phyloP scores from a whole-genome alignment of 140 eudicot genomes.

The Flaveria floridana region DNA sequence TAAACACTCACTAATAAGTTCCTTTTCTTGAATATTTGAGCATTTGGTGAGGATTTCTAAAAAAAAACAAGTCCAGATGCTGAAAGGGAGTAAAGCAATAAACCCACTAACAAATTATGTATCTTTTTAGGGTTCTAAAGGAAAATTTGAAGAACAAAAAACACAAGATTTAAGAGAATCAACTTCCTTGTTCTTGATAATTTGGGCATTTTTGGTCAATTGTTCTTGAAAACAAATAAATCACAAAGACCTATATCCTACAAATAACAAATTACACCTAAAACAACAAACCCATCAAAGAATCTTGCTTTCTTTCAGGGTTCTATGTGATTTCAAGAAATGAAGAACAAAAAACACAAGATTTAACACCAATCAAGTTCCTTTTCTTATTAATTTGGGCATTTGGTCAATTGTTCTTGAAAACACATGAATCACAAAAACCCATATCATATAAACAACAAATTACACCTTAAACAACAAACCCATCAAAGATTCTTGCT shows the following conservation, averaged over 20 bases:
- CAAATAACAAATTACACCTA: background rate
- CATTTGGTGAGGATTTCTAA: background rate
- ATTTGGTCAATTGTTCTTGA: background rate
- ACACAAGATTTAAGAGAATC: background rate
- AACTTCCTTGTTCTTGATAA: too few species aligned
- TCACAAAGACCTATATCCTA: constrained; percentile 1
- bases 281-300: background rate
- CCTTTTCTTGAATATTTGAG: constrained; percentile 10
- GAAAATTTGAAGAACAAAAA: background rate
- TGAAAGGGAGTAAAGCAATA: background rate
- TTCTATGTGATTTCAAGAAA: too few species aligned
- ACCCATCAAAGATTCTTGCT: background rate
- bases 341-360: background rate
- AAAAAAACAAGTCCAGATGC: background rate
- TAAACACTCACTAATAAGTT: background rate
- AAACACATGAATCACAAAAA: constrained; percentile 9
- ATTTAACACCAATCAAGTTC: background rate
- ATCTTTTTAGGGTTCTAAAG: background rate
- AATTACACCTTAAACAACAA: background rate
- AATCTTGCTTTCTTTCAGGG: background rate
- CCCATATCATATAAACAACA: constrained; percentile 16
- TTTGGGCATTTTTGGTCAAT: too few species aligned
- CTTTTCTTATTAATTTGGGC: background rate
- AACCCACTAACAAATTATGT: background rate
- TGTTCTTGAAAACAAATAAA: background rate